Evolutionary conservation across 75 land plant species (phyloP), one percentile per base, ranked within the genome.

Genomic region (Gnetum montanum): DNA sequence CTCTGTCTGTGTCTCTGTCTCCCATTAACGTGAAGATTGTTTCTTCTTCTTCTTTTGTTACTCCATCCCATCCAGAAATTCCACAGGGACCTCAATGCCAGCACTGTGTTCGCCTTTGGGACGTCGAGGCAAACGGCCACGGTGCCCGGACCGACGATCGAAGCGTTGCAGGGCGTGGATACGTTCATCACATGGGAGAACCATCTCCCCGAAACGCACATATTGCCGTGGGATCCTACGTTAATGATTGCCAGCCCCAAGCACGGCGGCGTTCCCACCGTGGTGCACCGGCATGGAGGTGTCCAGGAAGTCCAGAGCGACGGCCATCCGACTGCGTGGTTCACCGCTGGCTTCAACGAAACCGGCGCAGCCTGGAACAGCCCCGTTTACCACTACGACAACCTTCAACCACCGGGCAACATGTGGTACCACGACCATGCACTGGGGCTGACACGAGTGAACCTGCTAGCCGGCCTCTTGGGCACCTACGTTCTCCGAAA

Each of bases 381-480:
- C 20, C n/a, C 48, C 27, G 8, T 19, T 2, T 71, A 57, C 31
- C 31, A 16, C 23, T 71, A 71, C 52, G 24, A 7, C 0, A 71
- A 71, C 63, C 22, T 48, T 4, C 64, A 57, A 49, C 38, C 19
- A 11, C 64, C 73, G 2, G 62, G 70, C 30, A 71, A 58, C 37
- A 3, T 71, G 31, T 71, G 71, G 72, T 71, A 71, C 37, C 73
- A 71, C 50, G 73, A 71, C 24, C 73, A 71, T 8, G 73, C 73
- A 15, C 43, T 67, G 27, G 73, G 72, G 0, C 52, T 68, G 1
- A 71, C 73, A 20, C 43, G 73, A 30, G 37, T 45, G 3, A 71
- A 71, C 28, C 5, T 71, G 29, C 31, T 71, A 27, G 71, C 73
- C 23, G 73, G 73, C 4, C 71, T 71, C 1, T 0, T 54, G 3